Conservation (phyloP, 1,284 basidiomycete species). For the Porodaedalea pini region DNA sequence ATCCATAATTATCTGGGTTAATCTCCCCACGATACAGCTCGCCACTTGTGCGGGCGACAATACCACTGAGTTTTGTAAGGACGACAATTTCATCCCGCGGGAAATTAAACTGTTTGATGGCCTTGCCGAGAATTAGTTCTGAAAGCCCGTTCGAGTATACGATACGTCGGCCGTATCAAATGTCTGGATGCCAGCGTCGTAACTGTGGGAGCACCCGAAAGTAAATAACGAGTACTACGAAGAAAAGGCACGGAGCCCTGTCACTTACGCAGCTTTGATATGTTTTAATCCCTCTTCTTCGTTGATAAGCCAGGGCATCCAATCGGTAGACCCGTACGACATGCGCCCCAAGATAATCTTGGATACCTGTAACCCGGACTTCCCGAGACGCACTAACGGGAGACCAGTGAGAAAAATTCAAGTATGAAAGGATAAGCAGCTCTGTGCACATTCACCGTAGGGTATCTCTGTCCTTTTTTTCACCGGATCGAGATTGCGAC, state of each 20-base stretch:
- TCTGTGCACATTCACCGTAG: neutral
- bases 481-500: neutral
- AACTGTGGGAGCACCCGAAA: slow-evolving; percentile 20
- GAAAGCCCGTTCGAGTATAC: slow-evolving; percentile 70
- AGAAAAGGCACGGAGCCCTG: neutral
- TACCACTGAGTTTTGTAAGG: slow-evolving; percentile 59
- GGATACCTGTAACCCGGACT: slow-evolving; percentile 50
- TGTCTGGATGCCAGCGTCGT: slow-evolving; percentile 39
- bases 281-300: slow-evolving; percentile 34
- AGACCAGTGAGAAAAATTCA: neutral
- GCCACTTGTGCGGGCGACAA: slow-evolving; percentile 2
- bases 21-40: neutral
- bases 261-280: slow-evolving; percentile 30
- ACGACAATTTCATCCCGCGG: slow-evolving; percentile 76
- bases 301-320: slow-evolving; percentile 33
- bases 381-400: slow-evolving; percentile 43
- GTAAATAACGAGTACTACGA: neutral
- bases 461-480: neutral
- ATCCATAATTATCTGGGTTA: slow-evolving; percentile 28
- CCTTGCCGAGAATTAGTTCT: slow-evolving; percentile 75
- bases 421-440: too few relatives aligned
- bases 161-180: slow-evolving; percentile 42
- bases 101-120: slow-evolving; percentile 67
- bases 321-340: slow-evolving; percentile 39
- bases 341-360: slow-evolving; percentile 48